These are phyloP conservation scores for Castanospermum australe DNA, from an alignment of 306 rosid genomes.

Conservation along the genomic window DNA sequence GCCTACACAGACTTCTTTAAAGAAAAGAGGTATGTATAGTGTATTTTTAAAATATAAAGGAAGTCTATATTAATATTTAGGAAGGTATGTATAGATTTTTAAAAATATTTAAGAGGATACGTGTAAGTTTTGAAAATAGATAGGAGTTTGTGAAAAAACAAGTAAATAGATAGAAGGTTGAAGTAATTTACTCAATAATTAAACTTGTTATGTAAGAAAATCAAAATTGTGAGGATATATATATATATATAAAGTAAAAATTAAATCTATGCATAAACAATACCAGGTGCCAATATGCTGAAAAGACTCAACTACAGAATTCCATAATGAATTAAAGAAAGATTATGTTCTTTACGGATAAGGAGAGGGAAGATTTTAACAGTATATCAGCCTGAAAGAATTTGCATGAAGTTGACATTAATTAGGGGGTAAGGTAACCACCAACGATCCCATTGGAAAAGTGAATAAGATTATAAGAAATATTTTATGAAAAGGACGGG, in stretches of 20 bases:
- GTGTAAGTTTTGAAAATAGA: too few relatives aligned
- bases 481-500: not conserved
- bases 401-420: conserved; percentile 23
- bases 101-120: too few relatives aligned
- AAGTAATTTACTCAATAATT: too few relatives aligned
- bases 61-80: too few relatives aligned
- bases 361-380: conserved; percentile 26
- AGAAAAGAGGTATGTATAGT: too few relatives aligned
- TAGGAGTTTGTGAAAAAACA: too few relatives aligned
- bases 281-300: conserved; percentile 32
- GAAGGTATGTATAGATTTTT: too few relatives aligned
- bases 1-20: too few relatives aligned
- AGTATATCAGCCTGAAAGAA: not conserved
- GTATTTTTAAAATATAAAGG: too few relatives aligned
- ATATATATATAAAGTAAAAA: not conserved
- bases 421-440: not conserved
- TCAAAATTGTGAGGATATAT: conserved; percentile 20
- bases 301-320: conserved; percentile 44
- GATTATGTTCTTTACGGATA: conserved; percentile 42
- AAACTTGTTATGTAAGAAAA: too few relatives aligned
- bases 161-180: too few relatives aligned
- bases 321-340: conserved; percentile 18
- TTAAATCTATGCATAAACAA: conserved; percentile 8
- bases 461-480: not conserved
- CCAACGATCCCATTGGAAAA: not conserved